Evolutionary conservation across 257 asterid species (phyloP), one percentile per base, ranked within the genome.

Genomic region (Scutellaria minor): DNA sequence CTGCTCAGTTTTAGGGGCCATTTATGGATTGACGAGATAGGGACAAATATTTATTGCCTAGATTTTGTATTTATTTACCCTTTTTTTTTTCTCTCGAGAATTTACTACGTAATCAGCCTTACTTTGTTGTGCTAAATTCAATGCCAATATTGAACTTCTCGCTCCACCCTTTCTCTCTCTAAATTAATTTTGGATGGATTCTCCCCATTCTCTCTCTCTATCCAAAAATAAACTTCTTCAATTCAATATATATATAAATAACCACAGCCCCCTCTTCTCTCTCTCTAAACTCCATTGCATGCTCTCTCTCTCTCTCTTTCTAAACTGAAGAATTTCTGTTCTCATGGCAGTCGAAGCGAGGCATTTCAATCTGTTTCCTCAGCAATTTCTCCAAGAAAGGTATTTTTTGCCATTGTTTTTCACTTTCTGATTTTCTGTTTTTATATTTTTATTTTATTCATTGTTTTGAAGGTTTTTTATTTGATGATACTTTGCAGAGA

Each of bases 301-400:
- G 69, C 75, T 65, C 52, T 39, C 61, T 31, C 57, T 27, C 71
- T 56, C 51, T 74, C 78, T 60, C 78, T 31, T 7, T 9, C 18
- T 10, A 63, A 46, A 20, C 15, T 5, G 39, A 54, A 7, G 7
- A 1, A 41, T 8, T 5, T 42, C 10, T 14, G 1, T 63, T 66
- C 52, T 52, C 45, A 90, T 90, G 96, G 90, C 96, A 9, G 87
- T 88, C 70, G 96, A 88, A 81, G 92, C 96, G 37, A 82, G 37
- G 44, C 85, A 82, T 78, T 77, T 79, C 64, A 82, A 83, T 75
- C 83, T 69, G 22, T 77, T 82, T 11, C 71, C 85, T 70, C 64
- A 73, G 4, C 89, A 83, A 44, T 65, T 79, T 78, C 50, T 81
- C 39, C 83, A 76, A 1, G 69, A 67, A 68, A 82, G 85, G 88